Percentiles rank a stretch among this genome's conserved stretches.
phyloP scores from a whole-genome alignment of 2,329 filamentous ascomycete genomes.

The Chaetomiaceae sp. region DNA sequence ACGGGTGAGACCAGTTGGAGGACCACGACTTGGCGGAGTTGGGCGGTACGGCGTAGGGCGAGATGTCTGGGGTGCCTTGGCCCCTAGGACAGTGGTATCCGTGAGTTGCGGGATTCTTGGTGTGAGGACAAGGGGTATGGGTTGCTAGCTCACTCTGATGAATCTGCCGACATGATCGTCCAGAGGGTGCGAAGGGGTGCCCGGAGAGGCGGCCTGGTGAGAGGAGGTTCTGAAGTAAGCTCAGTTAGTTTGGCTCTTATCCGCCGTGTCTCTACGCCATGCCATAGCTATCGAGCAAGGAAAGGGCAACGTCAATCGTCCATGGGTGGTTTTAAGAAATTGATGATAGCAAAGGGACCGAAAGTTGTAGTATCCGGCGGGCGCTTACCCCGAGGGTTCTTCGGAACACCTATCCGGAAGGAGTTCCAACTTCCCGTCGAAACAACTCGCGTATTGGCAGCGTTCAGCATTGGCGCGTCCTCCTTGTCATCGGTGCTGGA shows the following conservation, averaged over 20 bases:
- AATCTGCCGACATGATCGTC: constrained; percentile 12
- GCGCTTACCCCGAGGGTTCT: constrained; percentile 6
- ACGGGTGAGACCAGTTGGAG: background rate
- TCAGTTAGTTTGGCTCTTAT: background rate
- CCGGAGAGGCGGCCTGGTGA: background rate
- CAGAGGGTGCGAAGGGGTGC: constrained; percentile 7
- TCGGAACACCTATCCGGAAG: constrained; percentile 8
- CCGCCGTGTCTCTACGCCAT: background rate
- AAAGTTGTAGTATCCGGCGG: background rate
- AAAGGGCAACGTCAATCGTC: constrained; percentile 4
- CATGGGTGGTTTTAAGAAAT: background rate
- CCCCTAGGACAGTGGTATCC: background rate
- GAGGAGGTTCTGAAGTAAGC: background rate
- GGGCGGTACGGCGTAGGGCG: background rate
- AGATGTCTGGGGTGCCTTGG: background rate
- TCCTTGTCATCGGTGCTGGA: constrained; percentile 3
- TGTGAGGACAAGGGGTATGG: background rate
- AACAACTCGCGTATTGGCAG: background rate
- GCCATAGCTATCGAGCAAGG: background rate
- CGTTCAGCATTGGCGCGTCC: background rate
- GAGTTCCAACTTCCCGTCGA: constrained; percentile 9
- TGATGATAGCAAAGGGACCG: too few species aligned
- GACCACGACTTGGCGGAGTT: background rate
- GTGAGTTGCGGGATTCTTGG: background rate
- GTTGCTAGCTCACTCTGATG: constrained; percentile 4